Conservation (phyloP, 352 stramenopile genomes). For the Aphanomyces astaci region DNA sequence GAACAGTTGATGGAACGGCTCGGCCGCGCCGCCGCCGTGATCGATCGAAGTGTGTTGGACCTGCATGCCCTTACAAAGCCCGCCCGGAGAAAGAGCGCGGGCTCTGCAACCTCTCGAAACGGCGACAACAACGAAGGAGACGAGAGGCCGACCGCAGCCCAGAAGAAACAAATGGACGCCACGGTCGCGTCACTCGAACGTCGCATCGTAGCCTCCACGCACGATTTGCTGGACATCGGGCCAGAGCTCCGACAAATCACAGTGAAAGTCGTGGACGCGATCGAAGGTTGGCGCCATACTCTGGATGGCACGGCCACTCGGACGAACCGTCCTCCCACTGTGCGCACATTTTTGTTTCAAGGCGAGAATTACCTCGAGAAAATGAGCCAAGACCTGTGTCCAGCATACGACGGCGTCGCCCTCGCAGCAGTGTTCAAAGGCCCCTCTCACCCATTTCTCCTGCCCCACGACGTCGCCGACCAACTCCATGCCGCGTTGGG, state of each 20-base stretch:
- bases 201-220: not conserved
- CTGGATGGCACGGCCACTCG: not conserved
- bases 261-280: not conserved
- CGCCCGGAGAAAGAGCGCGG: not conserved
- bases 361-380: constrained; percentile 13
- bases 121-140: not conserved
- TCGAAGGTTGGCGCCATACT: not conserved
- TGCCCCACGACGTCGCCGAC: not conserved
- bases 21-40: not conserved
- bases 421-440: not conserved
- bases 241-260: not conserved
- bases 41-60: not conserved
- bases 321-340: not conserved
- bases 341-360: not conserved
- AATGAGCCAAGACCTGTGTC: not conserved
- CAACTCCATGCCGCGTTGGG: not conserved
- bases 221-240: not conserved
- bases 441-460: not conserved
- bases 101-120: not conserved
- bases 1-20: constrained; percentile 8
- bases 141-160: not conserved
- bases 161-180: not conserved
- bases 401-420: not conserved
- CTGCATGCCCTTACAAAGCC: not conserved
- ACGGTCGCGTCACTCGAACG: not conserved